Evolutionary conservation across 192 early-diverging fungal species (phyloP).

Genomic region (Coemansia nantahalensis): DNA sequence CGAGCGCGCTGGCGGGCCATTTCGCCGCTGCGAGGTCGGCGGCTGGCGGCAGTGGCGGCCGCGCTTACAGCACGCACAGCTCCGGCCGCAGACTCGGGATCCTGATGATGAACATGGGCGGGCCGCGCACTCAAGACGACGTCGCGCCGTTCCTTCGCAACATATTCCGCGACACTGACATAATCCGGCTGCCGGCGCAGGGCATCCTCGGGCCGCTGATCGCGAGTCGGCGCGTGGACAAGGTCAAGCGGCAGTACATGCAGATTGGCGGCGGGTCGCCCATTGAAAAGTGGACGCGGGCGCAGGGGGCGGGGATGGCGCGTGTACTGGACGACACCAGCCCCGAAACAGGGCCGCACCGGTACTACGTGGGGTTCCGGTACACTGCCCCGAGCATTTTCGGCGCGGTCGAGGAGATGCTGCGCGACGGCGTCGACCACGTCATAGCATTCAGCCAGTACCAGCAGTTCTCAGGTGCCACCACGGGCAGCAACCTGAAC

Average conservation of each 20-base stretch:
- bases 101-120: slow-evolving; percentile 93
- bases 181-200: slow-evolving; percentile 90
- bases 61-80: slow-evolving; percentile 13
- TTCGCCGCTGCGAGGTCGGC: too few species aligned
- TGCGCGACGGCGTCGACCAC: slow-evolving; percentile 73
- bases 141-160: slow-evolving; percentile 79
- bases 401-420: slow-evolving; percentile 73
- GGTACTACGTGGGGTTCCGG: slow-evolving; percentile 89
- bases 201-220: slow-evolving; percentile 66
- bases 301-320: slow-evolving; percentile 79
- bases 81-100: slow-evolving; percentile 62
- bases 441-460: slow-evolving; percentile 93
- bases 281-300: slow-evolving; percentile 85
- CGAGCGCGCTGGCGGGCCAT: too few species aligned
- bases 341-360: slow-evolving; percentile 83
- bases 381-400: slow-evolving; percentile 81
- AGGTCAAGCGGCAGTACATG: slow-evolving; percentile 87
- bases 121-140: slow-evolving; percentile 69
- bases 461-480: slow-evolving; percentile 96
- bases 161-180: slow-evolving; percentile 88
- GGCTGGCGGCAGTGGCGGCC: neutral
- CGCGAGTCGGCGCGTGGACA: slow-evolving; percentile 76
- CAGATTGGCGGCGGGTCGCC: slow-evolving; percentile 95
- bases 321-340: slow-evolving; percentile 68
- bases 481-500: slow-evolving; percentile 90